Conservation (phyloP, 345 rosid genomes). For the Euphorbia lathyris region DNA sequence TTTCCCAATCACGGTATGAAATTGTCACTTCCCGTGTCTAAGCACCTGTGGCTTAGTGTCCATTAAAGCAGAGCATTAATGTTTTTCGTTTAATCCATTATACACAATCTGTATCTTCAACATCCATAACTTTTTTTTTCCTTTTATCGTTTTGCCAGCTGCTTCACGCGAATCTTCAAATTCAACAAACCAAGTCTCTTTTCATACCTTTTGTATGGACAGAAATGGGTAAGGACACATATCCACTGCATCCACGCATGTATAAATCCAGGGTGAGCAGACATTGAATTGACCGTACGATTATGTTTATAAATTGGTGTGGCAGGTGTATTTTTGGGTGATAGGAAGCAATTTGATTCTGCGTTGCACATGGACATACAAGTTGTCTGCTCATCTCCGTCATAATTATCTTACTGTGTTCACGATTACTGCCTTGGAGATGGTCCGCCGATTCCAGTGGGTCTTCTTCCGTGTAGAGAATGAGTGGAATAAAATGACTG, state of each 20-base stretch:
- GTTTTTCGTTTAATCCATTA: not conserved
- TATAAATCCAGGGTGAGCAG: not conserved
- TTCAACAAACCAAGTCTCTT: constrained; percentile 57
- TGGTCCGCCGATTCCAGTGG: constrained; percentile 87
- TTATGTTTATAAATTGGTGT: constrained; percentile 6
- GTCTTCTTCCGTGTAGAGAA: constrained; percentile 91
- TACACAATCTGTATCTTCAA: not conserved
- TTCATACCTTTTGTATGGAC: constrained; percentile 58
- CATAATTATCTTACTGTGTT: constrained; percentile 84
- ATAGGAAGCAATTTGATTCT: constrained; percentile 83
- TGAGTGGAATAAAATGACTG: constrained; percentile 76
- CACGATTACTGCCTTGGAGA: constrained; percentile 74
- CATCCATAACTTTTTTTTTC: not conserved
- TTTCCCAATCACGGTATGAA: constrained; percentile 2
- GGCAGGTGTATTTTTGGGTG: constrained; percentile 88
- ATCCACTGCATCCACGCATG: not conserved
- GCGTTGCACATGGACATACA: constrained; percentile 97
- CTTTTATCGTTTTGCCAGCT: constrained; percentile 35
- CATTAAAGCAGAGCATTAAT: not conserved
- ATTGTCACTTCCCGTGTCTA: not conserved
- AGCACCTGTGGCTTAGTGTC: not conserved
- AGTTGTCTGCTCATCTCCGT: constrained; percentile 93
- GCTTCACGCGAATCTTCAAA: constrained; percentile 85
- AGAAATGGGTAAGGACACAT: constrained; percentile 67
- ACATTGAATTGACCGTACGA: not conserved